phyloP scores from a whole-genome alignment of 208 protist species.

The Trypanosoma rangeli region DNA sequence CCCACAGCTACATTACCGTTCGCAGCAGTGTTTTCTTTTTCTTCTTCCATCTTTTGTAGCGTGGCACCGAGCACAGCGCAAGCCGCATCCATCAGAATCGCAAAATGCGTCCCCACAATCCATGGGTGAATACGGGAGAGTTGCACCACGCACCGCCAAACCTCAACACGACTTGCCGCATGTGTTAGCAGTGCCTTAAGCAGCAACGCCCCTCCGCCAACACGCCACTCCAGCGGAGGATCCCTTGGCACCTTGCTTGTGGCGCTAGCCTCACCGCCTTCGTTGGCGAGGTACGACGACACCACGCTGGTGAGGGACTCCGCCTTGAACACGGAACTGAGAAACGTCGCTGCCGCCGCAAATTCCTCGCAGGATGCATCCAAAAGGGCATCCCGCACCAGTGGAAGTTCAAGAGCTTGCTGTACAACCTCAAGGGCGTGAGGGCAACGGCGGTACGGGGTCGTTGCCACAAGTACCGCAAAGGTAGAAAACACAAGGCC shows the following conservation, averaged over 20 bases:
- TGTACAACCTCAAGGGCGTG: constrained; percentile 39
- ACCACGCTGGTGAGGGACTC: constrained; percentile 13
- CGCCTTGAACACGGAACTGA: constrained; percentile 17
- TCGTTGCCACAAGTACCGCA: constrained; percentile 42
- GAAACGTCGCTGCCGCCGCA: constrained; percentile 15
- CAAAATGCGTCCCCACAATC: constrained; percentile 58
- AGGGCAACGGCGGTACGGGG: constrained; percentile 76
- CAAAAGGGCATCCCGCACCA: constrained; percentile 35
- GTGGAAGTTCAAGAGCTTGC: constrained; percentile 42
- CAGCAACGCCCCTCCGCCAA: constrained; percentile 22
- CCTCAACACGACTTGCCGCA: constrained; percentile 50
- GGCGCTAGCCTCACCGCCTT: not conserved
- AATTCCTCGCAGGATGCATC: constrained; percentile 6
- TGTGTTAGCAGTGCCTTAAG: constrained; percentile 49
- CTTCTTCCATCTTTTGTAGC: constrained; percentile 10
- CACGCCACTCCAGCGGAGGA: constrained; percentile 26
- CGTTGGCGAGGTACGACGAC: not conserved
- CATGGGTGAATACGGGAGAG: constrained; percentile 63
- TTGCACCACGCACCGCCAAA: constrained; percentile 76
- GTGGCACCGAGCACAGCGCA: constrained; percentile 28
- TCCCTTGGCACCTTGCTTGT: constrained; percentile 8
- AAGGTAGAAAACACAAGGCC: constrained; percentile 31
- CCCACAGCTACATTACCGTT: not conserved
- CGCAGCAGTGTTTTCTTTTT: not conserved
- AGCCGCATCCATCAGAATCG: constrained; percentile 41